Evolutionary conservation across 331 rosid species (phyloP).

Genomic region (Arachis monticola): DNA sequence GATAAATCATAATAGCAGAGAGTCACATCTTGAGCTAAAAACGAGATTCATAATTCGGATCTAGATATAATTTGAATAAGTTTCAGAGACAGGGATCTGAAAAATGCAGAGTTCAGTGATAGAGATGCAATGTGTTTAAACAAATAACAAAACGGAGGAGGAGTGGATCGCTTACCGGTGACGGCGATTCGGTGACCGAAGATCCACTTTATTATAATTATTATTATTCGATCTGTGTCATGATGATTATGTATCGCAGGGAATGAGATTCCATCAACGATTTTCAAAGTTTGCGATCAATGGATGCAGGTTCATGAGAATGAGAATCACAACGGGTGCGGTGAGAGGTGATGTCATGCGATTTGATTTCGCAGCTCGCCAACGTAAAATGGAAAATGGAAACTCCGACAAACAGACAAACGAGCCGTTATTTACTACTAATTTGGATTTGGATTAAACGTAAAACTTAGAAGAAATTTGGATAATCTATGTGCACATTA

Average conservation of each 20-base stretch:
- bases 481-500: no score
- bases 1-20: not conserved
- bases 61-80: constrained; percentile 3
- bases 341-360: not conserved
- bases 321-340: not conserved
- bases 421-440: constrained; percentile 19
- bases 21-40: not conserved
- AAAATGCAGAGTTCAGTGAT: constrained; percentile 12
- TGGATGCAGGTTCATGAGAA: constrained; percentile 18
- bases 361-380: not conserved
- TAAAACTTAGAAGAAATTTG: not conserved
- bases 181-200: constrained; percentile 30
- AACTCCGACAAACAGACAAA: not conserved
- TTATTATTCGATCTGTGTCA: constrained; percentile 19
- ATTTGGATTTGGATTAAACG: not conserved
- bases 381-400: not conserved
- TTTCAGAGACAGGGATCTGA: constrained; percentile 39
- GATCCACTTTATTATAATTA: constrained; percentile 2
- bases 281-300: constrained; percentile 31
- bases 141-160: constrained; percentile 7
- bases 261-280: not conserved
- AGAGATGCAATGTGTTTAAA: not conserved
- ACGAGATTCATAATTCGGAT: constrained; percentile 1
- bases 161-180: constrained; percentile 41
- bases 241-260: not conserved